These are phyloP conservation scores for Hypoxylon sp. DNA, from an alignment of 2,329 filamentous ascomycete genomes.

Conservation along the genomic window DNA sequence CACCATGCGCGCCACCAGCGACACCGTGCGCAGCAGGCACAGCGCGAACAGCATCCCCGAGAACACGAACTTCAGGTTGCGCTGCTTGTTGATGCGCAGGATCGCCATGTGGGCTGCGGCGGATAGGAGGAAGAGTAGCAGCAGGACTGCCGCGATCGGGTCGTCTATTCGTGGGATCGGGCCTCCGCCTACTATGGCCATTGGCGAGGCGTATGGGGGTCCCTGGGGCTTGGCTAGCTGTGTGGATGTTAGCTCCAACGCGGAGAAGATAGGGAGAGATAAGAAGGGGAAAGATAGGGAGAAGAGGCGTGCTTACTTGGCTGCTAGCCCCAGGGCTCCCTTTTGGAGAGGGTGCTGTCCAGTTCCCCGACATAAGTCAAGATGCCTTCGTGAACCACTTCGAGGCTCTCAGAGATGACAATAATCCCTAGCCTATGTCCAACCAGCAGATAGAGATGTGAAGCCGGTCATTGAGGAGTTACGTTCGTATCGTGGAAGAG, in stretches of 20 bases:
- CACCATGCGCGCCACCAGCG: slow-evolving; percentile 61
- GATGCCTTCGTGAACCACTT: too few relatives aligned
- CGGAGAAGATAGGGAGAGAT: too few relatives aligned
- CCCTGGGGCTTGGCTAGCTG: slow-evolving; percentile 23
- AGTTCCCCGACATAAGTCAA: slow-evolving; percentile 31
- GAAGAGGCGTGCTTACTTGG: slow-evolving; percentile 18
- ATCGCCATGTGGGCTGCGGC: slow-evolving; percentile 40
- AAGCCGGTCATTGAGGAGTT: slow-evolving; percentile 9
- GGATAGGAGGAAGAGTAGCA: slow-evolving; percentile 39
- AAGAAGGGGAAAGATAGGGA: background rate
- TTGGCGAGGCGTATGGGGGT: slow-evolving; percentile 32
- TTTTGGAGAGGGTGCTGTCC: slow-evolving; percentile 23
- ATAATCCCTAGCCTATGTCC: slow-evolving; percentile 8
- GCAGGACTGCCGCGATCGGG: slow-evolving; percentile 36
- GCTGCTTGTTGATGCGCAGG: slow-evolving; percentile 56
- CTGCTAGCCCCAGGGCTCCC: slow-evolving; percentile 5
- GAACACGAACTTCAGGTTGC: slow-evolving; percentile 66
- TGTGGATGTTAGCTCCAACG: background rate
- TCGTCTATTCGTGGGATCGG: slow-evolving; percentile 37
- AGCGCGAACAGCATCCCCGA: slow-evolving; percentile 67
- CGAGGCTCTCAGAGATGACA: too few relatives aligned
- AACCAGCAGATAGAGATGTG: slow-evolving; percentile 4
- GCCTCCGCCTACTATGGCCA: slow-evolving; percentile 41
- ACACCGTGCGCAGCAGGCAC: slow-evolving; percentile 62
- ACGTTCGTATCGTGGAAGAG: slow-evolving; percentile 15